Evolutionary conservation across 139 green algal genomes (phyloP).

Genomic region (Penium margaritaceum): DNA sequence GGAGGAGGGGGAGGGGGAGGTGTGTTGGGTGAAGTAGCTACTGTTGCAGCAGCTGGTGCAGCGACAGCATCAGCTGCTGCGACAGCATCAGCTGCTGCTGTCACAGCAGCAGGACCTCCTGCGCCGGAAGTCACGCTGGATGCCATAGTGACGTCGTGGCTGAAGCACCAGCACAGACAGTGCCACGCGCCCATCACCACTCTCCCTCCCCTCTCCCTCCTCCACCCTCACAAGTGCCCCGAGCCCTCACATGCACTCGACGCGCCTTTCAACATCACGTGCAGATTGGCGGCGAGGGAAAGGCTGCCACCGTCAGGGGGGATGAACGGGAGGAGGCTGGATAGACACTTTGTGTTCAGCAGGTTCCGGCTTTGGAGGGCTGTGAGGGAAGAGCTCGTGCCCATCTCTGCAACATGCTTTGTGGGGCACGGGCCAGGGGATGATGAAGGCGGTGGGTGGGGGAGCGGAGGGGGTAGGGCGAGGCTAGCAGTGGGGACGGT

Average conservation of each 20-base stretch:
- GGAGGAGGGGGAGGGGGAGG: no score
- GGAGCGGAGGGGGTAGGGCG: not conserved
- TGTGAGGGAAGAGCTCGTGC: constrained; percentile 48
- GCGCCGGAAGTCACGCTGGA: constrained; percentile 46
- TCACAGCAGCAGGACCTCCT: constrained; percentile 35
- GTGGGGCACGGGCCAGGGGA: constrained; percentile 38
- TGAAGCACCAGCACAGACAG: constrained; percentile 65
- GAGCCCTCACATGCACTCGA: constrained; percentile 48
- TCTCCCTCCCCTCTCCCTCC: constrained; percentile 59
- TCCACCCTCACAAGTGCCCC: constrained; percentile 47
- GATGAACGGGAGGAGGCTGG: constrained; percentile 44
- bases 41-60: not conserved
- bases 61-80: constrained; percentile 41
- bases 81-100: constrained; percentile 56
- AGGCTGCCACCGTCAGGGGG: constrained; percentile 46
- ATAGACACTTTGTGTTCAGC: constrained; percentile 57
- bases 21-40: not conserved
- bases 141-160: constrained; percentile 59
- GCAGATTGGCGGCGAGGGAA: constrained; percentile 46
- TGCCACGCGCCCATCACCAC: constrained; percentile 56
- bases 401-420: constrained; percentile 54
- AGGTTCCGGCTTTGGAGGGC: constrained; percentile 58
- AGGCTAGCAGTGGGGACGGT: constrained; percentile 53
- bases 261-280: constrained; percentile 50
- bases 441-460: not conserved